phyloP scores from a whole-genome alignment of 768 basidiomycete genomes.

The Pleurotus djamor region DNA sequence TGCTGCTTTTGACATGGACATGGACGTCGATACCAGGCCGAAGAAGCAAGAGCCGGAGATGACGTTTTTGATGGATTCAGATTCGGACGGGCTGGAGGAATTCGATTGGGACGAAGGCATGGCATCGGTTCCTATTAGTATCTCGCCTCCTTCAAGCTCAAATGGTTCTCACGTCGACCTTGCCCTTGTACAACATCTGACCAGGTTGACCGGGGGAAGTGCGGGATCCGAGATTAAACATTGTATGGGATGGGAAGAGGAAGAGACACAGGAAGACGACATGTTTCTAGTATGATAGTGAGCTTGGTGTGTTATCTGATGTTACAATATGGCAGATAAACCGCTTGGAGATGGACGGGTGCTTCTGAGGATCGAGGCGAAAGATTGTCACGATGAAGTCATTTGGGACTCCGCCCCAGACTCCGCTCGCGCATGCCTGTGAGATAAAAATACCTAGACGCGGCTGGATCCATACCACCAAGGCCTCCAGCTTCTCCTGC shows the following conservation, averaged over 20 bases:
- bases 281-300: background rate
- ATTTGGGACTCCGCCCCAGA: background rate
- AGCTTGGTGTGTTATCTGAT: background rate
- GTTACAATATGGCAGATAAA: background rate
- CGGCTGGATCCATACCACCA: background rate
- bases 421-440: conserved; percentile 3
- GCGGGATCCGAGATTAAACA: background rate
- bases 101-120: background rate
- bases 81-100: background rate
- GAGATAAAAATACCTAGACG: background rate
- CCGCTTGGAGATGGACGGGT: background rate
- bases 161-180: background rate
- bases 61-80: conserved; percentile 12
- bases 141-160: background rate
- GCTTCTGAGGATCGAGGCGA: no score
- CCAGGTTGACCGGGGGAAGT: background rate
- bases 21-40: background rate
- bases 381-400: background rate
- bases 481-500: background rate
- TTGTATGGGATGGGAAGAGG: background rate
- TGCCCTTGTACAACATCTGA: background rate
- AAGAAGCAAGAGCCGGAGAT: conserved; percentile 12
- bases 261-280: background rate
- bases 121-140: background rate
- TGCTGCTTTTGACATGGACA: conserved; percentile 3